Evolutionary conservation across 495 filamentous ascomycete genomes (phyloP).

Genomic region (Lepidopterella palustris): DNA sequence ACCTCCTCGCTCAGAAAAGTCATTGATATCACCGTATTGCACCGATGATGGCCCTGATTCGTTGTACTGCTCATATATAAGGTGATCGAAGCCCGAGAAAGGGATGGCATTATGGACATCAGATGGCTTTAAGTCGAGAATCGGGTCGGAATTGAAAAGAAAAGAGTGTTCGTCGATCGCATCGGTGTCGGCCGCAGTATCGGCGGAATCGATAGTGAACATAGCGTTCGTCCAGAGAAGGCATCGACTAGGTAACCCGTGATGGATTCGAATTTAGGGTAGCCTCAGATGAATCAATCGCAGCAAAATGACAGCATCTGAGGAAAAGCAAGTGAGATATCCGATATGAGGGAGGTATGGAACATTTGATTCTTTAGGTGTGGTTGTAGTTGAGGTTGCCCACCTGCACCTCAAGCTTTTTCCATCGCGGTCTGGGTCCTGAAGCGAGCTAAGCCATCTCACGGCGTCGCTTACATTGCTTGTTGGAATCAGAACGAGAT

Average conservation of each 20-base stretch:
- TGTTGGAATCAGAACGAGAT: no score
- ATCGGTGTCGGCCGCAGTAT: conserved; percentile 20
- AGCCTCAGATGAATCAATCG: not conserved
- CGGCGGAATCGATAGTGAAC: conserved; percentile 18
- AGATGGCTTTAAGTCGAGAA: conserved; percentile 11
- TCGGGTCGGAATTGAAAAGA: conserved; percentile 14
- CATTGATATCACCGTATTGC: conserved; percentile 21
- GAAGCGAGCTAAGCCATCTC: not conserved
- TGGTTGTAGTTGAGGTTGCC: not conserved
- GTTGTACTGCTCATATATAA: conserved; percentile 23
- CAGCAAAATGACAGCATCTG: not conserved
- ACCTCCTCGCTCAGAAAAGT: conserved; percentile 18
- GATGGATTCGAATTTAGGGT: not conserved
- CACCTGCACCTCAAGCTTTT: conserved; percentile 2
- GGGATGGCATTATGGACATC: conserved; percentile 7
- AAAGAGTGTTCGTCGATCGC: conserved; percentile 13
- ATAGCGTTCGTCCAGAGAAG: conserved; percentile 7
- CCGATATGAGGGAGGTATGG: not conserved
- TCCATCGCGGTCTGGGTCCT: not conserved
- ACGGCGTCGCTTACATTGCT: no score
- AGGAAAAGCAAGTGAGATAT: not conserved
- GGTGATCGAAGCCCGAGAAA: conserved; percentile 21
- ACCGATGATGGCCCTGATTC: conserved; percentile 29
- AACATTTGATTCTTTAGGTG: not conserved
- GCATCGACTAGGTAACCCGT: not conserved